Conservation (phyloP, 208 protist species). For the Tritrichomonas musculus region DNA sequence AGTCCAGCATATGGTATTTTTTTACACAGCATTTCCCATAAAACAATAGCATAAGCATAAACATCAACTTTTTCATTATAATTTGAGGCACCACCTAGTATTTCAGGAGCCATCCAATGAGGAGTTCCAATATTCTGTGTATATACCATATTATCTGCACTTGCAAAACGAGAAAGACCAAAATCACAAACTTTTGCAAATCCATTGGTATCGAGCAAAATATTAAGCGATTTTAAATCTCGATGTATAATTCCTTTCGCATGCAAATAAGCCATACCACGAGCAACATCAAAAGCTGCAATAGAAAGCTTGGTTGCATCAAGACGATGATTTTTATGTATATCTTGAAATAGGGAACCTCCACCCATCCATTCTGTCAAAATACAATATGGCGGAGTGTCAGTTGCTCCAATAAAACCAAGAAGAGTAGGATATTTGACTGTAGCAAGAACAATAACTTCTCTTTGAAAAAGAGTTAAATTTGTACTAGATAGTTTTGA, state of each 20-base stretch:
- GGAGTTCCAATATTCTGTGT: background rate
- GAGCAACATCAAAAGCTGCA: background rate
- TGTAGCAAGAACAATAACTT: background rate
- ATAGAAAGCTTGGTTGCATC: background rate
- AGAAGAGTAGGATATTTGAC: background rate
- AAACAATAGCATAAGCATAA: conserved; percentile 9
- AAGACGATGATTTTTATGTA: background rate
- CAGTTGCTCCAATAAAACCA: background rate
- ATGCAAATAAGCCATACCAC: background rate
- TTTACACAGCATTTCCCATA: background rate
- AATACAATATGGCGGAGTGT: background rate
- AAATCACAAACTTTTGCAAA: background rate
- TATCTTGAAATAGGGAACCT: background rate
- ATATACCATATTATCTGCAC: background rate
- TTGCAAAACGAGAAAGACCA: background rate
- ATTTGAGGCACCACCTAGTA: background rate
- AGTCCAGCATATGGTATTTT: background rate
- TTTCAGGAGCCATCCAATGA: conserved; percentile 31
- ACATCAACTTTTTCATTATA: conserved; percentile 6
- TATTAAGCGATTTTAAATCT: conserved; percentile 1
- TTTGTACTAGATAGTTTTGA: background rate
- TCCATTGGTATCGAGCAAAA: background rate
- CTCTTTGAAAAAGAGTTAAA: background rate
- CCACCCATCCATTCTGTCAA: conserved; percentile 30
- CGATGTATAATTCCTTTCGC: background rate